These are phyloP conservation scores for Solanum pinnatisectum DNA, from an alignment of 257 asterid species.

Conservation along the genomic window DNA sequence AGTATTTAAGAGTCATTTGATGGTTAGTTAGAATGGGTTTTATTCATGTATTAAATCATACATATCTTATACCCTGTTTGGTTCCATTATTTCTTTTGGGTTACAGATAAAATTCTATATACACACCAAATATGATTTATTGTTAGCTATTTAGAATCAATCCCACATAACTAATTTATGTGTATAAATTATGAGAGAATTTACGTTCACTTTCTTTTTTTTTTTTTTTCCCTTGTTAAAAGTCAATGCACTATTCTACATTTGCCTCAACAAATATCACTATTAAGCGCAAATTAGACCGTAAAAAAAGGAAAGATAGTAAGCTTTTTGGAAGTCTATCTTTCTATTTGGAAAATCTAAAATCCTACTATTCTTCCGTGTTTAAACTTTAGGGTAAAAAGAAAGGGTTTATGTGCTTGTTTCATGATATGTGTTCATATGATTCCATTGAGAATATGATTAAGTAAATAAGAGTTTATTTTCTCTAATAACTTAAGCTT, in stretches of 20 bases:
- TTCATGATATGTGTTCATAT: background rate
- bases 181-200: background rate
- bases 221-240: background rate
- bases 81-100: background rate
- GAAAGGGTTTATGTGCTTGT: background rate
- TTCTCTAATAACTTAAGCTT: background rate
- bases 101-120: background rate
- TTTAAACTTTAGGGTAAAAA: background rate
- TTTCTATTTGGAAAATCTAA: background rate
- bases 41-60: background rate
- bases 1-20: background rate
- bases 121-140: background rate
- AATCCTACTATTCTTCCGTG: background rate
- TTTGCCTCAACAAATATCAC: background rate
- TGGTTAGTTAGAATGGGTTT: background rate
- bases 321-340: background rate
- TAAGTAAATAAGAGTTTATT: background rate
- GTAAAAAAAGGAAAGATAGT: background rate
- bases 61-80: background rate
- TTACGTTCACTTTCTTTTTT: background rate
- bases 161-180: background rate
- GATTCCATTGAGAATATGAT: background rate
- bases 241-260: constrained; percentile 13
- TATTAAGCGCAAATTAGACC: background rate
- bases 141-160: background rate